These are phyloP conservation scores for Phytomonas sp. DNA, from an alignment of 208 protist species.

Conservation along the genomic window DNA sequence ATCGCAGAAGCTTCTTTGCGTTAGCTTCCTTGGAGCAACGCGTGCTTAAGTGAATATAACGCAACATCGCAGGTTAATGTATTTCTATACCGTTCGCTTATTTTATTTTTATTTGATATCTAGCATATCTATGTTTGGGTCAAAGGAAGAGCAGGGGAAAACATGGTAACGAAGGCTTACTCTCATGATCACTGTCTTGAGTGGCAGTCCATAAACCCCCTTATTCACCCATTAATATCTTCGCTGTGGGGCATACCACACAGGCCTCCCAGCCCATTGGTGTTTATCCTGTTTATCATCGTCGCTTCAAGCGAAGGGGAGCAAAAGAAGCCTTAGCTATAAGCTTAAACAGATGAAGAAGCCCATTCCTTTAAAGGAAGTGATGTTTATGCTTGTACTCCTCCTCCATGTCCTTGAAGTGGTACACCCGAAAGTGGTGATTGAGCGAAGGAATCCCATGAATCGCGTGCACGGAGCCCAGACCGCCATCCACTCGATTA, in stretches of 20 bases:
- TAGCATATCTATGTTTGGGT: background rate
- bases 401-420: constrained; percentile 25
- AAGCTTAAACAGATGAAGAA: background rate
- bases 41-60: background rate
- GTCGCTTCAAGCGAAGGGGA: background rate
- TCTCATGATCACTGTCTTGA: background rate
- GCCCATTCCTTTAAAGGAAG: background rate
- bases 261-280: background rate
- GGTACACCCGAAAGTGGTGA: constrained; percentile 71
- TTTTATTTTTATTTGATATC: background rate
- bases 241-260: background rate
- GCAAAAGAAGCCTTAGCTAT: background rate
- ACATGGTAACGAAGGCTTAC: background rate
- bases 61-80: background rate
- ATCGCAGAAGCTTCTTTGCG: constrained; percentile 1
- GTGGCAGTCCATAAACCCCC: background rate
- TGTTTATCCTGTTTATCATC: background rate
- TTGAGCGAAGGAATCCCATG: constrained; percentile 80
- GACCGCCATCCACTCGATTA: constrained; percentile 61
- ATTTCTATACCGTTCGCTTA: background rate
- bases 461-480: constrained; percentile 51
- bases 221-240: background rate
- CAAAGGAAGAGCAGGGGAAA: background rate
- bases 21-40: background rate
- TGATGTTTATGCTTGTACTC: constrained; percentile 10